Conservation (phyloP, 2,329 filamentous ascomycete genomes). For the Diaporthe capsici region DNA sequence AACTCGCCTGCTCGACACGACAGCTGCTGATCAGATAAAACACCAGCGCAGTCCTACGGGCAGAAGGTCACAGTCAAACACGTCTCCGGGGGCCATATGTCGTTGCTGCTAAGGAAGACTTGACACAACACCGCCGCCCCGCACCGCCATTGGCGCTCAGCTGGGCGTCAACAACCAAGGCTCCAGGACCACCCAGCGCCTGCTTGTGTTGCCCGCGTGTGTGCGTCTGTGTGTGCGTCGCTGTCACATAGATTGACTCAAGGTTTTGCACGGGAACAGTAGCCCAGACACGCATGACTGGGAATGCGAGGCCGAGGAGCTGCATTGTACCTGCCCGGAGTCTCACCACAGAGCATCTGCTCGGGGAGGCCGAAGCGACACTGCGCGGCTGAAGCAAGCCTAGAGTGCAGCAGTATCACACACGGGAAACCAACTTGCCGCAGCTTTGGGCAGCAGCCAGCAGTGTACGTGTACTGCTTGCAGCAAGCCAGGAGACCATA, state of each 20-base stretch:
- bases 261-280: slow-evolving; percentile 18
- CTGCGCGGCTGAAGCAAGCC: background rate
- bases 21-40: slow-evolving; percentile 30
- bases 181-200: background rate
- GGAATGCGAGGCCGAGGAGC: slow-evolving; percentile 9
- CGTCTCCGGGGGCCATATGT: background rate
- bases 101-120: background rate
- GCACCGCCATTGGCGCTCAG: slow-evolving; percentile 11
- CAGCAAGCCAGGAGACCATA: background rate
- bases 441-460: background rate
- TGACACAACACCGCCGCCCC: slow-evolving; percentile 1
- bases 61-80: slow-evolving; percentile 9
- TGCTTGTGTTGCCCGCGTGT: background rate
- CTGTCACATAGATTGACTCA: slow-evolving; percentile 18
- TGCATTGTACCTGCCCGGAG: background rate
- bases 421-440: slow-evolving; percentile 11
- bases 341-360: slow-evolving; percentile 27
- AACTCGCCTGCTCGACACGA: slow-evolving; percentile 12
- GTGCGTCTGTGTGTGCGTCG: slow-evolving; percentile 10
- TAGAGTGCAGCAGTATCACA: background rate
- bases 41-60: slow-evolving; percentile 26
- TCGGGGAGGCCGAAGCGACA: slow-evolving; percentile 28
- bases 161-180: slow-evolving; percentile 17
- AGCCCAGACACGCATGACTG: slow-evolving; percentile 25
- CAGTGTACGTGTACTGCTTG: background rate